Evolutionary conservation across 1,139 yeast genomes (phyloP), one percentile per base, ranked within the genome.

Genomic region (Taiozyma onychis): DNA sequence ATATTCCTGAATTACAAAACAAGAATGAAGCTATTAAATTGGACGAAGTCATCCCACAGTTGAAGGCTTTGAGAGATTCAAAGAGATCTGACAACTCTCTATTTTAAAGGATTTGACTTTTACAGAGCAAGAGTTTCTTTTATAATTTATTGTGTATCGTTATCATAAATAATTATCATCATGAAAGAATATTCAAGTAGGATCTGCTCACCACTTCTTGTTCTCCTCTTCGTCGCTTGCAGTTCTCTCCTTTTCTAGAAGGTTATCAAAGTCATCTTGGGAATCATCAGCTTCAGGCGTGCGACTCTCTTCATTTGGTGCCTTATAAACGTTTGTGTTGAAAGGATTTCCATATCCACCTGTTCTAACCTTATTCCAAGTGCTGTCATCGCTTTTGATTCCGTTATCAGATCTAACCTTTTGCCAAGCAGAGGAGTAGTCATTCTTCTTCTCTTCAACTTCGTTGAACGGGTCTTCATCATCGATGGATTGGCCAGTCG

Each of bases 1-100:
- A 90, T 68, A 88, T 88, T 64, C 76, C 77, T 62, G 91, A 86
- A 66, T 75, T 80, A 68, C 96, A 89, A 75, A 89, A 88, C 70
- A 89, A 90, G 85, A 88, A 88, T 61, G 96, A 84, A 51, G 86
- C 89, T 63, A 80, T 88, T 53, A 69, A 79, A 49, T 78, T 90
- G 56, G 88, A 80, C 46, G 77, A 74, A 22, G 95, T 91, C 54
- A 75, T 90, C 53, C 70, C 76, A 53, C 88, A 86, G 73, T 74
- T 89, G 72, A 63, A 70, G 60, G 74, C 66, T 44, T 80, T 88
- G 73, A 82, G 80, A 71, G 81, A 75, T 32, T 83, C 80, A 54
- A 83, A 78, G 78, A 83, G 93, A 77, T 65, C 65, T 50, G 95
- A 86, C 66, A 87, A 87, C 66, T 76, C 58, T 26, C 55, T 61